A percentile compares a stretch with the other conserved stretches of the same genome.
Evolutionary conservation across 2,329 filamentous ascomycete species (phyloP).

Genomic region (Sporothrix protearum): DNA sequence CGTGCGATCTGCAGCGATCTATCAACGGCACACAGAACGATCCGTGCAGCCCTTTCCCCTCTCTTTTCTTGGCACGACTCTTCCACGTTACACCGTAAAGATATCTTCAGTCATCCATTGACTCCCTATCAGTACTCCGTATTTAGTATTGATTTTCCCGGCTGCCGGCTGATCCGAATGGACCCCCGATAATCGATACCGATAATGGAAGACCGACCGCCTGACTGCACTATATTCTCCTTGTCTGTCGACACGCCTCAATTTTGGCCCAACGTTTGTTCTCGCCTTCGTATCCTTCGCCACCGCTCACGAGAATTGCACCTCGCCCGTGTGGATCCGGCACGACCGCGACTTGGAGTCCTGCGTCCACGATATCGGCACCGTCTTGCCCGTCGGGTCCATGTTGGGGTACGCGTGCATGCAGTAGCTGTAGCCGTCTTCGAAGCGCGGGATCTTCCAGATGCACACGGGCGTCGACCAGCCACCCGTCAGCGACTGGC

Average conservation of each 20-base stretch:
- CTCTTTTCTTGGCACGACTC: not conserved
- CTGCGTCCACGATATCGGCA: conserved; percentile 27
- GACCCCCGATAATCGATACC: not conserved
- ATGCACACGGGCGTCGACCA: conserved; percentile 24
- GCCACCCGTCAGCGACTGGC: conserved; percentile 23
- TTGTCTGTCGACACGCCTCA: not conserved
- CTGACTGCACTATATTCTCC: not conserved
- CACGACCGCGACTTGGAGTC: conserved; percentile 27
- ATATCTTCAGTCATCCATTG: no score
- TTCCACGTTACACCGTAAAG: not conserved
- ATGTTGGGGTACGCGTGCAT: conserved; percentile 28
- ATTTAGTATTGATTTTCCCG: not conserved
- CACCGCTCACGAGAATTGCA: conserved; percentile 20
- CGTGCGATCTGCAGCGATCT: not conserved
- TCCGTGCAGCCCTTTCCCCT: not conserved
- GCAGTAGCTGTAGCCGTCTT: conserved; percentile 27
- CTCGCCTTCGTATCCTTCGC: not conserved
- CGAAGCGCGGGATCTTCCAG: conserved; percentile 22
- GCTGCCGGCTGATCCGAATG: not conserved
- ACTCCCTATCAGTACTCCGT: not conserved
- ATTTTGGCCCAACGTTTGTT: not conserved
- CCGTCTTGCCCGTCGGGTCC: conserved; percentile 20
- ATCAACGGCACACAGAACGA: not conserved
- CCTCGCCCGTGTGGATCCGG: conserved; percentile 25
- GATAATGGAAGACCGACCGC: not conserved